Evolutionary conservation across 2,329 filamentous ascomycete genomes (phyloP), one percentile per base, ranked within the genome.

Genomic region (Fusarium mundagurra): DNA sequence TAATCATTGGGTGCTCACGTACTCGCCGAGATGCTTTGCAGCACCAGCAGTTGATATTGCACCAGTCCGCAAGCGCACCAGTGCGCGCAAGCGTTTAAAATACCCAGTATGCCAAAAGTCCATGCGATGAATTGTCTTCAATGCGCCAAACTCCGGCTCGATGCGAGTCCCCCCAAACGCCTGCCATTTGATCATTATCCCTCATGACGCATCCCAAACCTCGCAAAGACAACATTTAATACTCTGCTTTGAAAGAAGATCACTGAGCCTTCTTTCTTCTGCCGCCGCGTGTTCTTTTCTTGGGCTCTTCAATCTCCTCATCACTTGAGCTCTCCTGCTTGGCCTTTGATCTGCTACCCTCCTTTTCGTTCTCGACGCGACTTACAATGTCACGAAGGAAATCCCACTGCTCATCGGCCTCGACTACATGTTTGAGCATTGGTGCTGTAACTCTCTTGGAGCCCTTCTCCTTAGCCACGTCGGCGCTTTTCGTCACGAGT

Each of bases 391-490:
- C 95, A 68, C 91, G 88, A 70, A 99, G 84, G 78, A 98, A 99
- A 84, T 99, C 96, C 85, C 97, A 96, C 81, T 98, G 94, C 74
- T 96, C 94, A 80, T 97, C 94, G 33, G 91, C 92, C 81, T 93
- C 90, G 45, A 99, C 92, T 17, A 96, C 96, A 72, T 94, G 91
- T 85, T 98, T 98, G 75, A 99, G 88, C 88, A 98, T 97, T 64
- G 92, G 88, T 4, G 95, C 94, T 22, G 94, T 95, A 75, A 99
- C 94, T 74, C 95, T 91, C 85, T 98, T 98, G 1, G 94, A 95
- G 72, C 92, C 93, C 81, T 93, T 94, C 69, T 92, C 89, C 76
- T 90, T 91, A 58, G 96, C 96, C 76, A 98, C 92, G 60, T 93
- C 90, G 54, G 96, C 95, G 65, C 95, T 95, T 81, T 95, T 96